Evolutionary conservation across 805 yeast species (phyloP), one percentile per base, ranked within the genome.

Genomic region (Ogataea sp.): DNA sequence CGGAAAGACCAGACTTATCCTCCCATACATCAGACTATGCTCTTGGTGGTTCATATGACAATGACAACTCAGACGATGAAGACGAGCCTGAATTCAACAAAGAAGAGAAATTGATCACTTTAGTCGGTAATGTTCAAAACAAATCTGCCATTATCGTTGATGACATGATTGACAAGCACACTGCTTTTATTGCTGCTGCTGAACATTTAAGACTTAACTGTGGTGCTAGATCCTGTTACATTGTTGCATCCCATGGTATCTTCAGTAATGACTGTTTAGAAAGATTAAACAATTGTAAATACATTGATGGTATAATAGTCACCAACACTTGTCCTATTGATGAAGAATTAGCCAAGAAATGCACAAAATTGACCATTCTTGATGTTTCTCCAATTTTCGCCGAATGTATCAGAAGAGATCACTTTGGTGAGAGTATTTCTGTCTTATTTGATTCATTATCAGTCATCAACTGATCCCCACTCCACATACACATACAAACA

Each of bases 341-440:
- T 16, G 73, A 73, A 47, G 82, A 76, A 43, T 70, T 74, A 49
- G 62, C 73, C 25, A 70, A 67, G 39, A 70, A 68, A 37, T 71
- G 80, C 46, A 67, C 75, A 43, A 93, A 93, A 62, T 70, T 93
- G 51, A 79, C 78, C 14, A 83, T 87, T 37, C 88, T 93, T 52
- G 98, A 93, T 56, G 94, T 93, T 37, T 83, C 96, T 44, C 83
- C 95, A 16, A 88, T 93, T 39, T 84, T 93, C 56, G 97, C 97
- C 27, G 99, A 93, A 68, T 93, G 97, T 64, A 90, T 93, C 45
- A 81, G 99, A 67, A 83, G 99, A 68, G 96, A 93, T 59, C 99
- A 93, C 62, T 89, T 90, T 53, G 99, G 98, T 60, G 97, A 90
- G 68, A 83, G 94, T 52, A 89, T 90, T 45, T 85, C 96, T 31